phyloP scores from a whole-genome alignment of 805 yeast species.

The Hanseniaspora singularis region DNA sequence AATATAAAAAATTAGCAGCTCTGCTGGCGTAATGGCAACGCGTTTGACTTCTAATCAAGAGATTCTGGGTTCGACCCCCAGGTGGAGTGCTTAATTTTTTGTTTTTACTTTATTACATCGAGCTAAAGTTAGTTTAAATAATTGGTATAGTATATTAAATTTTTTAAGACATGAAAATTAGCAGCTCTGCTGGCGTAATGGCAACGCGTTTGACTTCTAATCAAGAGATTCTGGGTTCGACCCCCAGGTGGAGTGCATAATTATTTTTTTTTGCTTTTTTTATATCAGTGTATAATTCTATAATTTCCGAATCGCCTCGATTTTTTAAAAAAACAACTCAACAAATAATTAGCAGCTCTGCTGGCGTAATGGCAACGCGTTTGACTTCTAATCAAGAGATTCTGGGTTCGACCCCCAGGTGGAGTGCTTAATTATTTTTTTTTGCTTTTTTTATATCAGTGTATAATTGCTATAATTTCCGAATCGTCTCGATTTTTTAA shows the following conservation, averaged over 20 bases:
- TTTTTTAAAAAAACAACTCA: no score
- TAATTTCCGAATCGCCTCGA: neutral
- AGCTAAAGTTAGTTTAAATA: no score
- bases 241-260: slow-evolving; percentile 40
- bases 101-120: no score
- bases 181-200: slow-evolving; percentile 45
- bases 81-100: slow-evolving; percentile 21
- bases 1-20: slow-evolving; percentile 6
- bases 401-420: slow-evolving; percentile 44
- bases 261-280: slow-evolving; percentile 1
- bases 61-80: slow-evolving; percentile 48
- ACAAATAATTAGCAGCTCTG: slow-evolving; percentile 14
- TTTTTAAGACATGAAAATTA: no score
- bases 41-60: slow-evolving; percentile 47
- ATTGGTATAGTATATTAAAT: no score
- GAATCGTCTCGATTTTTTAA: no score
- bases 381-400: slow-evolving; percentile 46
- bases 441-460: neutral
- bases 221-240: slow-evolving; percentile 47
- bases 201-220: slow-evolving; percentile 48
- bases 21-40: slow-evolving; percentile 43
- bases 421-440: slow-evolving; percentile 17
- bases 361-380: slow-evolving; percentile 47
- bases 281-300: neutral
- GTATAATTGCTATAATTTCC: neutral